These are phyloP conservation scores for Platanus orientalis DNA, from an alignment of 164 flowering plant species.

Conservation along the genomic window DNA sequence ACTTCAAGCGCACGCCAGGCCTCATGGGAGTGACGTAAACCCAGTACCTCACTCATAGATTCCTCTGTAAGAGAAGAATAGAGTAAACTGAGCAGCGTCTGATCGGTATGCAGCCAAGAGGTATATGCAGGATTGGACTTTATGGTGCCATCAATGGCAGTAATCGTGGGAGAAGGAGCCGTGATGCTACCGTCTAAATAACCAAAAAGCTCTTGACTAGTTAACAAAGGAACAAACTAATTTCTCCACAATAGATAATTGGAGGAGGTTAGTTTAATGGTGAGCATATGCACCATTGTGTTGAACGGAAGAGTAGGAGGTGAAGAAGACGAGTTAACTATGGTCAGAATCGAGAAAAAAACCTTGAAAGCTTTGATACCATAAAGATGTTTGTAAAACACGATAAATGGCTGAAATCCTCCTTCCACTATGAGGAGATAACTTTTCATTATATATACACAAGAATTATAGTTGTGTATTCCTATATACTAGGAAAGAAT, in stretches of 20 bases:
- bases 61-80: background rate
- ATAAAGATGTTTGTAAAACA: too few relatives aligned
- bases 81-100: background rate
- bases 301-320: background rate
- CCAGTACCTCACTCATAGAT: too few relatives aligned
- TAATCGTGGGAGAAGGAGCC: background rate
- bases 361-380: too few relatives aligned
- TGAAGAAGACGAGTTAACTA: background rate
- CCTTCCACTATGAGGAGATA: too few relatives aligned
- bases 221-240: conserved; percentile 1
- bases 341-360: too few relatives aligned
- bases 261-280: too few relatives aligned
- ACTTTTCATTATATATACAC: too few relatives aligned
- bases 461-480: too few relatives aligned
- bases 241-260: conserved; percentile 1
- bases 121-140: background rate
- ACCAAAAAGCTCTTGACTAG: conserved; percentile 1
- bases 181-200: background rate
- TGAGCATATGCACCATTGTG: too few relatives aligned
- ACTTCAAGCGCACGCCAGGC: background rate
- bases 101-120: background rate
- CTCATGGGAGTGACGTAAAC: background rate
- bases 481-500: too few relatives aligned
- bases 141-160: background rate
- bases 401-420: too few relatives aligned